phyloP scores from a whole-genome alignment of 306 rosid species.

The Lathyrus aphaca region DNA sequence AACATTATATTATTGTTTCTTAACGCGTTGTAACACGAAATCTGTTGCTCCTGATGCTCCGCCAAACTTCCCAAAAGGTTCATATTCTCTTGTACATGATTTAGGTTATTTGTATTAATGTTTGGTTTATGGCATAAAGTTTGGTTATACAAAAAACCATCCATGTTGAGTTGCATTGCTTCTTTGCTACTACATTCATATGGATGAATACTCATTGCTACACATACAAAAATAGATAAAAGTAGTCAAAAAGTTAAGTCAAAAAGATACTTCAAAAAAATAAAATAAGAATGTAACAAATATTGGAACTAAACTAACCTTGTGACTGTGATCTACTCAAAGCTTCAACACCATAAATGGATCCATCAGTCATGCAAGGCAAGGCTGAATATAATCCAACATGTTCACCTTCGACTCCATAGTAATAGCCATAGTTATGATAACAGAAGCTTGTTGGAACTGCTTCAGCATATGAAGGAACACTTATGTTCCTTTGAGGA shows the following conservation, averaged over 20 bases:
- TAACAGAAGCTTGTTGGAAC: slow-evolving; percentile 51
- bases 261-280: neutral
- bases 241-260: slow-evolving; percentile 16
- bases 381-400: slow-evolving; percentile 60
- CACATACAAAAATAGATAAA: slow-evolving; percentile 35
- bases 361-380: slow-evolving; percentile 72
- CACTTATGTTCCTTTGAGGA: slow-evolving; percentile 60
- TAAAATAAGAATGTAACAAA: neutral
- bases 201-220: slow-evolving; percentile 71
- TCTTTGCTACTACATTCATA: slow-evolving; percentile 58
- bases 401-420: slow-evolving; percentile 56
- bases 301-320: slow-evolving; percentile 49
- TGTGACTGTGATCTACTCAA: slow-evolving; percentile 61
- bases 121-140: slow-evolving; percentile 2
- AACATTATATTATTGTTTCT: slow-evolving; percentile 46
- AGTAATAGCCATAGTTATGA: slow-evolving; percentile 60
- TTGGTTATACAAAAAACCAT: slow-evolving; percentile 57
- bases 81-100: slow-evolving; percentile 38
- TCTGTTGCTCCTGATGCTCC: slow-evolving; percentile 15
- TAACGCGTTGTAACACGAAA: slow-evolving; percentile 45
- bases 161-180: slow-evolving; percentile 68
- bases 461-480: slow-evolving; percentile 32
- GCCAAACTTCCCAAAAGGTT: neutral
- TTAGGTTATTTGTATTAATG: slow-evolving; percentile 28
- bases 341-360: slow-evolving; percentile 69